phyloP scores from a whole-genome alignment of 371 early-diverging fungal genomes.

The Mucor racemosus region DNA sequence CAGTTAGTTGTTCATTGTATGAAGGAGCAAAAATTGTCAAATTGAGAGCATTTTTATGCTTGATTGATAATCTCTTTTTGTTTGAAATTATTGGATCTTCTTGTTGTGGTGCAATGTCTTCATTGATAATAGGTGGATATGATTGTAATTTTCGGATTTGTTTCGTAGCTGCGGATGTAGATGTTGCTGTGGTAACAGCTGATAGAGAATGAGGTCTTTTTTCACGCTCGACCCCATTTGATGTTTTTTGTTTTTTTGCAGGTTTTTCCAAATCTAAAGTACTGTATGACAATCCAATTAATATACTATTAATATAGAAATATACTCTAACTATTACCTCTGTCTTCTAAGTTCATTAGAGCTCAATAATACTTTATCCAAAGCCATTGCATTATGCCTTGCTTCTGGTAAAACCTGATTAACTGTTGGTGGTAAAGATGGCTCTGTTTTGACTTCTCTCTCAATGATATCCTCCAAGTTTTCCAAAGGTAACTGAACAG shows the following conservation, averaged over 20 bases:
- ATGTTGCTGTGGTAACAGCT: slow-evolving; percentile 4
- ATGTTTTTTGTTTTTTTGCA: slow-evolving; percentile 9
- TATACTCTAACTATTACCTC: slow-evolving; percentile 8
- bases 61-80: slow-evolving; percentile 32
- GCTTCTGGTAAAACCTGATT: slow-evolving; percentile 16
- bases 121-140: slow-evolving; percentile 8
- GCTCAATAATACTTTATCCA: slow-evolving; percentile 28
- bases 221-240: slow-evolving; percentile 16
- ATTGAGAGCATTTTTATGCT: slow-evolving; percentile 58
- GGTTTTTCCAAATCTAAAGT: slow-evolving; percentile 2
- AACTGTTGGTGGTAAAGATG: slow-evolving; percentile 2
- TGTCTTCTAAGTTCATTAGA: slow-evolving; percentile 23
- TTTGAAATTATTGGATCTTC: background rate
- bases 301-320: no score
- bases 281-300: background rate
- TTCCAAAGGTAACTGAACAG: slow-evolving; percentile 28
- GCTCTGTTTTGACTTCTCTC: slow-evolving; percentile 27
- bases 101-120: background rate
- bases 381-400: slow-evolving; percentile 31
- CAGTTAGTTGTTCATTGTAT: slow-evolving; percentile 55
- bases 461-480: slow-evolving; percentile 20
- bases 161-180: background rate
- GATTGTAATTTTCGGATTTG: slow-evolving; percentile 24
- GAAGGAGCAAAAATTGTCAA: slow-evolving; percentile 66
- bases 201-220: slow-evolving; percentile 24